Evolutionary conservation across 768 basidiomycete genomes (phyloP).

Genomic region (Termitomyces sp.): DNA sequence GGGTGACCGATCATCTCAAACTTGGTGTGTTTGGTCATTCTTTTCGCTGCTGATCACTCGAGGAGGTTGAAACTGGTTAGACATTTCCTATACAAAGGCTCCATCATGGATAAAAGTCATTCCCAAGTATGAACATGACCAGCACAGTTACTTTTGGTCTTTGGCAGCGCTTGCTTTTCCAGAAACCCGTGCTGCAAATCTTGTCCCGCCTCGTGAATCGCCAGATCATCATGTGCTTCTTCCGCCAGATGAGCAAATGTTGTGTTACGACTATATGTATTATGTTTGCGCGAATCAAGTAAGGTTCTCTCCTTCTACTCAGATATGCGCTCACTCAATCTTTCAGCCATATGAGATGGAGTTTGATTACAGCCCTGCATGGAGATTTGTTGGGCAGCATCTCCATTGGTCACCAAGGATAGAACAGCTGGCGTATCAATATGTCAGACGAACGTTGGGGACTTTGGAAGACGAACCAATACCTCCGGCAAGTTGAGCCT

Average conservation of each 20-base stretch:
- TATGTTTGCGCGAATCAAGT: constrained; percentile 44
- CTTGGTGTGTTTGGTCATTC: constrained; percentile 25
- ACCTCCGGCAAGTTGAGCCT: constrained; percentile 36
- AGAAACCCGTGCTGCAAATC: constrained; percentile 31
- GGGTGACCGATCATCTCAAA: constrained; percentile 28
- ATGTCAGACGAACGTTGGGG: constrained; percentile 40
- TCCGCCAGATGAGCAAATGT: constrained; percentile 45
- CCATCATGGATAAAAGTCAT: constrained; percentile 44
- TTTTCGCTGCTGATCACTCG: constrained; percentile 4
- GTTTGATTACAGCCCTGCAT: constrained; percentile 52
- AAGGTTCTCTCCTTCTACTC: constrained; percentile 8
- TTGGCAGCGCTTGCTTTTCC: constrained; percentile 42
- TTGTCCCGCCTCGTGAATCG: constrained; percentile 35
- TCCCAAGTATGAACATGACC: constrained; percentile 38
- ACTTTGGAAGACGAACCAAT: constrained; percentile 28
- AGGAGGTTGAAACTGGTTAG: constrained; percentile 21
- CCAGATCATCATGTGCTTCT: constrained; percentile 32
- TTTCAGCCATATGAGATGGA: constrained; percentile 48
- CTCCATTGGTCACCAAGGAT: constrained; percentile 43
- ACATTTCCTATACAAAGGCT: constrained; percentile 47
- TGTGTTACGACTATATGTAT: constrained; percentile 51
- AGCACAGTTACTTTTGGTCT: constrained; percentile 39
- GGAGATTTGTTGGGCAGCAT: constrained; percentile 48
- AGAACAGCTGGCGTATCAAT: constrained; percentile 34
- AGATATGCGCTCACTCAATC: constrained; percentile 1